Base-by-base conservation (phyloP, 176 grass and related monocot species). In the Secale cereale region DNA sequence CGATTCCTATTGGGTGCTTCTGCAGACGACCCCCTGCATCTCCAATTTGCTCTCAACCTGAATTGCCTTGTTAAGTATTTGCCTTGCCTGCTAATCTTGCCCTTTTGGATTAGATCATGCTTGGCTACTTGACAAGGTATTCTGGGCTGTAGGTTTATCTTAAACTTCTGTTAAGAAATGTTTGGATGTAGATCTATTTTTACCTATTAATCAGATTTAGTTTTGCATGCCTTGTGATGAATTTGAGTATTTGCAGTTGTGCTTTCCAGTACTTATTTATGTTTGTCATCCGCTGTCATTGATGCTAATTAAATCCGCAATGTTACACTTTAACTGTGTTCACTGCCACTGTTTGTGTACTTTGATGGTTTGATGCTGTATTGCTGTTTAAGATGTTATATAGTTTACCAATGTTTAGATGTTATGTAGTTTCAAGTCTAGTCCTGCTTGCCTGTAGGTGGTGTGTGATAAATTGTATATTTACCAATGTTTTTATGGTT, bases 1-100 rank as follows among this genome's bases (percentile, higher is more conserved):
- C 73, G 77, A 89, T 78, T 91, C 88, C 88, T 94, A 91, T 94
- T 91, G 89, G 89, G 87, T 70, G 80, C 76, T 65, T 37, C 62
- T 66, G 3, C 39, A 5, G 40, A 74, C 70, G 7, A 25, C 1
- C 1, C 26, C 14, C 43, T 74, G 71, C 71, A 71, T 82, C 72
- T 88, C 86, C 78, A 65, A 0, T 64, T 30, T 41, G 59, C 15
- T 71, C 10, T 20, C 33, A 13, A n/a, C 32, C 36, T 26, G 35
- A 63, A 40, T 29, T 40, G 2, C 36, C 77, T 43, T 63, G 77
- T 64, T 12, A 66, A 81, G 40, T 81, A 67, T 22, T 17, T 10
- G 28, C 56, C 74, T 43, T 31, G 63, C 45, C 19, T 87, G 85
- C 54, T 57, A 67, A 65, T 73, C 61, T 33, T 32, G 19, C 39